phyloP scores from a whole-genome alignment of 106 monocot species.

The Cymbidium sinense region DNA sequence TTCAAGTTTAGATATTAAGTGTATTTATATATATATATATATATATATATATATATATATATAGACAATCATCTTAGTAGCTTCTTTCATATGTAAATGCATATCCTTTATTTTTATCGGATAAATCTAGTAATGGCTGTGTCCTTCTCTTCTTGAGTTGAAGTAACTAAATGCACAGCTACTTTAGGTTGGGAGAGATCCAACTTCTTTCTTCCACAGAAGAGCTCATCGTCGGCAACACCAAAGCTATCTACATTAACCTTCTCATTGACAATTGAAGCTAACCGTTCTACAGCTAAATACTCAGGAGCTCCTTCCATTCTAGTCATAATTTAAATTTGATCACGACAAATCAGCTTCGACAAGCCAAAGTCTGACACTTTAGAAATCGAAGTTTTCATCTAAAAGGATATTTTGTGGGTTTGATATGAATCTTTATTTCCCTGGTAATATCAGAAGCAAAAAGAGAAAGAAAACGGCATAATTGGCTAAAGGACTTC shows the following conservation, averaged over 20 bases:
- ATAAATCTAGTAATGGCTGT: not conserved
- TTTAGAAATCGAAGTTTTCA: slow-evolving; percentile 14
- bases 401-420: slow-evolving; percentile 28
- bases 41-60: too few relatives aligned
- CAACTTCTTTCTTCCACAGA: too few relatives aligned
- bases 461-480: too few relatives aligned
- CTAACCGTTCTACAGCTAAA: slow-evolving; percentile 8
- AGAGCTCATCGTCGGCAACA: slow-evolving; percentile 7
- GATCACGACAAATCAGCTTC: slow-evolving; percentile 21
- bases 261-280: slow-evolving; percentile 2
- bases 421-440: too few relatives aligned
- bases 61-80: too few relatives aligned
- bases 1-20: too few relatives aligned
- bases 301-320: slow-evolving; percentile 15
- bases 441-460: too few relatives aligned
- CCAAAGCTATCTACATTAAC: slow-evolving; percentile 11
- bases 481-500: too few relatives aligned
- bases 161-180: too few relatives aligned
- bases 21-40: too few relatives aligned
- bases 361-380: slow-evolving; percentile 15
- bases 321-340: slow-evolving; percentile 9
- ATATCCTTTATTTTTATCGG: slow-evolving; percentile 2
- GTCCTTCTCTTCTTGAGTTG: not conserved
- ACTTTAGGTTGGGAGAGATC: too few relatives aligned
- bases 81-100: too few relatives aligned